Base-by-base conservation (phyloP, 148 eudicot genomes). In the Rhododendron molle region DNA sequence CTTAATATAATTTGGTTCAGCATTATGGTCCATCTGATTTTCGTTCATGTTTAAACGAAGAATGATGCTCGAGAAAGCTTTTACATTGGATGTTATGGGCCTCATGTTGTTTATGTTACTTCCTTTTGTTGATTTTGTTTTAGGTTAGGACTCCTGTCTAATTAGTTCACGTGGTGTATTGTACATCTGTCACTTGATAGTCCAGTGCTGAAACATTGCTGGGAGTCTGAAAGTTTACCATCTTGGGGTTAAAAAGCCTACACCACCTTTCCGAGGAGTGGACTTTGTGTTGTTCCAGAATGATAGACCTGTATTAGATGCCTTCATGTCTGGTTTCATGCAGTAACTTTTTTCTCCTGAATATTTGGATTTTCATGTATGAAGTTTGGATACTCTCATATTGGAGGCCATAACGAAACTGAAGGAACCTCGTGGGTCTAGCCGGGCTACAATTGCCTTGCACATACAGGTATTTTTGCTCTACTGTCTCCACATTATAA, bases 371-470 rank as follows among this genome's bases (percentile, higher is more conserved):
- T 87, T 62, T 83, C 8, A 43, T 80, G 74, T 58, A 84, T 86
- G 86, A 72, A 97, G 99, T 89, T 83, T 93, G 92, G 98, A 95
- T 85, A 88, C 89, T 62, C 91, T 91, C 85, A 89, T 94, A 83
- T 44, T 95, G 93, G 98, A 95, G 89, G 91, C 94, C 78, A 85
- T 95, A 83, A 87, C 87, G 67, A 89, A 92, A 87, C 83, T 93
- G 84, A 95, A 93, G 89, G 94, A 93, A 88, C 93, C 95, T 78
- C 90, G 92, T 76, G 99, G 99, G 65, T 93, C 94, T 58, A 92
- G 87, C 89, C 93, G 90, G 85, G 87, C 87, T 90, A 91, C 96
- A 46, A 94, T 96, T 89, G 91, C 92, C 82, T 85, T 81, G 82
- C 93, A 92, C 87, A 94, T 96, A 85, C 94, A 94, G 99, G 99